Evolutionary conservation across 2,329 filamentous ascomycete genomes (phyloP), one percentile per base, ranked within the genome.

Genomic region (Nigrospora sphaerica): DNA sequence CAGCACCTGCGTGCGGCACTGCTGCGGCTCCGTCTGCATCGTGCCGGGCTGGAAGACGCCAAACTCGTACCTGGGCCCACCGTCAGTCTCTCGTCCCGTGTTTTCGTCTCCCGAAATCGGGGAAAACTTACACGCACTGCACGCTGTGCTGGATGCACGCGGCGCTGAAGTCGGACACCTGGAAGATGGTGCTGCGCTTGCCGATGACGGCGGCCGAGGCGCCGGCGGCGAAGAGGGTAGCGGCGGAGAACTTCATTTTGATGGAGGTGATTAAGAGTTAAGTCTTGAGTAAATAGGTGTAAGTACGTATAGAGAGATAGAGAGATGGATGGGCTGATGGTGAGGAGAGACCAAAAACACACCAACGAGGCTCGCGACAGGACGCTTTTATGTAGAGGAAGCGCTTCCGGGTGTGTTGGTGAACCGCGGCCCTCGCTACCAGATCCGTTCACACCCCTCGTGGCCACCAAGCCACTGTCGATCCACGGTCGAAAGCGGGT

Each of bases 161-260:
- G 18, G 42, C 42, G 42, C 32, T 36, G 32, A 44, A 44, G 42
- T 44, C 34, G 42, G 42, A 36, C 6, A 44, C 17, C 33, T 44
- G 32, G 28, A 34, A 44, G 42, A 44, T 14, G 32, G 42, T 34
- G 42, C 16, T 14, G 7, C 23, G 23, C 23, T 28, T 28, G 23
- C 23, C 23, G 5, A 28, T 28, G 7, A 28, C 23, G 23, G 23
- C 23, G 28, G 42, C 42, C 32, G 42, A 34, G 18, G 33, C 42
- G 34, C 31, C 34, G 19, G 42, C 32, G 19, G 19, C 42, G 32
- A 44, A 36, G 32, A 44, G 17, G 42, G 32, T 34, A 32, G 42
- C 32, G 33, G 42, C 42, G 12, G 42, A 44, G 34, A 36, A 44
- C 42, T 44, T 44, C 42, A 44, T 44, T 40, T 40, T 31, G 38